Evolutionary conservation across 805 yeast genomes (phyloP).

Genomic region (Debaryomyces maramus): DNA sequence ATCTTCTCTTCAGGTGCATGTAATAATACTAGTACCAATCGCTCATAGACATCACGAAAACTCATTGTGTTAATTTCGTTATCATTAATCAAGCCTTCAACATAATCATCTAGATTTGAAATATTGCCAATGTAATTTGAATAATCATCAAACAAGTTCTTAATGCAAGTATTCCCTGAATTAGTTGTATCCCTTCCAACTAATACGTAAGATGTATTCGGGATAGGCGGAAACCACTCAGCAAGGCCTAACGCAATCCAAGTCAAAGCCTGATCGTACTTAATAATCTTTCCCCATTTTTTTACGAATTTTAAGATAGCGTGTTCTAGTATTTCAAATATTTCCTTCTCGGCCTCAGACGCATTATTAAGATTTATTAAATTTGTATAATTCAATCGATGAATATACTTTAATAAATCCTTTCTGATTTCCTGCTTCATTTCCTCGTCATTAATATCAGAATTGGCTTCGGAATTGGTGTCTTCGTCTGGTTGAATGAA

Average conservation of each 20-base stretch:
- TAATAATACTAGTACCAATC: conserved; percentile 69
- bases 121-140: conserved; percentile 36
- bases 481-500: conserved; percentile 62
- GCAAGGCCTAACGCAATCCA: conserved; percentile 89
- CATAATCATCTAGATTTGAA: conserved; percentile 22
- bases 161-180: conserved; percentile 26
- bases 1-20: conserved; percentile 62
- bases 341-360: conserved; percentile 48
- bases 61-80: conserved; percentile 38
- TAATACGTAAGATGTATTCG: conserved; percentile 52
- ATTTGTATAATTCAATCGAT: conserved; percentile 37
- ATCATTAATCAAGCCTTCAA: conserved; percentile 26
- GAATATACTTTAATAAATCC: conserved; percentile 63
- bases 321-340: conserved; percentile 56
- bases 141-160: conserved; percentile 38
- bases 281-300: conserved; percentile 78
- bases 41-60: conserved; percentile 70
- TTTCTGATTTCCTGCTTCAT: conserved; percentile 43
- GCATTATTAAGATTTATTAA: conserved; percentile 15
- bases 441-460: conserved; percentile 19
- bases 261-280: conserved; percentile 77
- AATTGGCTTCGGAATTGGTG: conserved; percentile 18
- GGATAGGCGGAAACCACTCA: conserved; percentile 80
- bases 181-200: conserved; percentile 50
- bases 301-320: conserved; percentile 63